Percentiles rank a stretch among this genome's conserved stretches.
phyloP scores from a whole-genome alignment of 768 basidiomycete genomes.

The Peribolospora baueri region DNA sequence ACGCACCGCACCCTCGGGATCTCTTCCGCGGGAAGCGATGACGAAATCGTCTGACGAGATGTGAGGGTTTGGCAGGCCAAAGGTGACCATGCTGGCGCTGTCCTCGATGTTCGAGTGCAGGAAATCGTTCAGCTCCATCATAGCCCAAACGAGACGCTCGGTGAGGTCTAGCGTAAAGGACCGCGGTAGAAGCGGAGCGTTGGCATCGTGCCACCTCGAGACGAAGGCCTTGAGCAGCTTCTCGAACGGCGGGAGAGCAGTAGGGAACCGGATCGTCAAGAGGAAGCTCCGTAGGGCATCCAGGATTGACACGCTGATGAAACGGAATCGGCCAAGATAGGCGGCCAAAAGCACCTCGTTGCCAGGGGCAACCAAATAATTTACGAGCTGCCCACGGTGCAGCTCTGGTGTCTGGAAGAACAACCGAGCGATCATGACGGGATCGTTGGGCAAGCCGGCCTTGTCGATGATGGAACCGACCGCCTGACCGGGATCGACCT shows the following conservation, averaged over 20 bases:
- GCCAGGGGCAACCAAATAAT: conserved; percentile 50
- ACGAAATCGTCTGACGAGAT: conserved; percentile 57
- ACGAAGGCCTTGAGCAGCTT: conserved; percentile 63
- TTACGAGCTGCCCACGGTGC: conserved; percentile 56
- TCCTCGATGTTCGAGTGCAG: conserved; percentile 30
- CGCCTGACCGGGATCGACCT: conserved; percentile 54
- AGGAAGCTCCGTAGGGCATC: conserved; percentile 73
- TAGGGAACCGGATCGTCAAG: conserved; percentile 47
- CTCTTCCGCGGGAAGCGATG: conserved; percentile 55
- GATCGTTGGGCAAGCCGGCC: conserved; percentile 35
- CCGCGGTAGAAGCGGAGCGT: conserved; percentile 22
- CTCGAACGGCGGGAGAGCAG: conserved; percentile 29
- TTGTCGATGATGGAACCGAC: conserved; percentile 44
- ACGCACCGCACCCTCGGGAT: conserved; percentile 41
- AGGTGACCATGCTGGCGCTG: conserved; percentile 1
- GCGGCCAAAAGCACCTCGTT: conserved; percentile 54
- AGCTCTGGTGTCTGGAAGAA: conserved; percentile 62
- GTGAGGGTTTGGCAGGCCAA: conserved; percentile 16
- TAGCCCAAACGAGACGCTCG: conserved; percentile 44
- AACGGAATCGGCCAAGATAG: conserved; percentile 70
- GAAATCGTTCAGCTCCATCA: conserved; percentile 69
- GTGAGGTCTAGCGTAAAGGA: background rate
- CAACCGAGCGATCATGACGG: conserved; percentile 38
- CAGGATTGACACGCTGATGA: conserved; percentile 59
- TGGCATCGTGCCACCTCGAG: conserved; percentile 71